Conservation (phyloP, 352 stramenopile species). For the Phytophthora capsici region DNA sequence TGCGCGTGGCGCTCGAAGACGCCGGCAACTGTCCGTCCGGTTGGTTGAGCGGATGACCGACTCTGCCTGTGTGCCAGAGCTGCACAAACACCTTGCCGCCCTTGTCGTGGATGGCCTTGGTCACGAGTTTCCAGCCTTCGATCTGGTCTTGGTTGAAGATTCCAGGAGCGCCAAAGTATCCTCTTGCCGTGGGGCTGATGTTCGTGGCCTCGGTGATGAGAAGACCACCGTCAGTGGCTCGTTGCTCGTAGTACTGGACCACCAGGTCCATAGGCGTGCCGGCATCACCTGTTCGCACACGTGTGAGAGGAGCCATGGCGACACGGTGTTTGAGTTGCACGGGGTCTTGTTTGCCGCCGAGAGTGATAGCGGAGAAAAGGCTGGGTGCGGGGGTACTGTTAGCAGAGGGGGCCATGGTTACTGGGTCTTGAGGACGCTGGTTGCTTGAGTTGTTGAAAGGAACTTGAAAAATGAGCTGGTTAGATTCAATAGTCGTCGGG, state of each 20-base stretch:
- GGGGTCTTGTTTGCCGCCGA: constrained; percentile 49
- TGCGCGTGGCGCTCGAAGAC: constrained; percentile 44
- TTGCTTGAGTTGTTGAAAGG: neutral
- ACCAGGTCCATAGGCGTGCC: constrained; percentile 39
- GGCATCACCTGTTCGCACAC: constrained; percentile 36
- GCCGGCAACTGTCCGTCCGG: constrained; percentile 52
- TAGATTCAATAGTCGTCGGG: neutral
- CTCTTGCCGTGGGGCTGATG: constrained; percentile 47
- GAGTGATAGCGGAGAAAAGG: constrained; percentile 58
- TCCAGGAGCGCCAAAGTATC: constrained; percentile 48
- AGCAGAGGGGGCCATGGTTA: constrained; percentile 11
- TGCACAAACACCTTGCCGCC: constrained; percentile 41
- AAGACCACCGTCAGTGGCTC: constrained; percentile 54
- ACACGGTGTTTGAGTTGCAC: constrained; percentile 36
- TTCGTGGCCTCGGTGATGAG: constrained; percentile 67
- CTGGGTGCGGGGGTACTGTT: constrained; percentile 19
- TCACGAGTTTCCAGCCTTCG: constrained; percentile 55
- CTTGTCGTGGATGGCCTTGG: constrained; percentile 70
- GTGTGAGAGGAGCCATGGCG: constrained; percentile 64
- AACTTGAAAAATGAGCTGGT: constrained; percentile 9
- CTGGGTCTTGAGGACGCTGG: neutral
- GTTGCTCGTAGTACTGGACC: constrained; percentile 59
- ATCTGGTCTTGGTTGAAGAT: constrained; percentile 56
- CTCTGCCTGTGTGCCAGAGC: constrained; percentile 87
- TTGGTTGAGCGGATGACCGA: constrained; percentile 67